Base-by-base conservation (phyloP, 768 basidiomycete genomes). In the Polyporus arcularius region DNA sequence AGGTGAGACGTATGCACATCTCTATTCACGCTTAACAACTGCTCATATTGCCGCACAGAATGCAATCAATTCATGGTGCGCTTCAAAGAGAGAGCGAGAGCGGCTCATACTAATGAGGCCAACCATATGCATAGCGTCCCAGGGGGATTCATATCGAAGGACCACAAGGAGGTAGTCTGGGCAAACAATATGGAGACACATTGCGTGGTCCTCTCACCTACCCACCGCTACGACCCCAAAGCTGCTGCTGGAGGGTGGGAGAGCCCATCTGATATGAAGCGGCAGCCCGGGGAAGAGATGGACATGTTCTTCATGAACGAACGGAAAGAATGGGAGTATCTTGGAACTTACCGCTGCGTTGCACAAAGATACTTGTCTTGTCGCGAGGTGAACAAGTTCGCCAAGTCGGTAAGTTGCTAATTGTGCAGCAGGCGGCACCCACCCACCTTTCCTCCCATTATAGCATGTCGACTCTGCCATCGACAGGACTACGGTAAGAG, bases 221-320 rank as follows among this genome's bases (percentile, higher is more conserved):
- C 51, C 4, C 50, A 57, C 30, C 52, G 55, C 16, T 64, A 53
- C 42, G 53, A 60, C 32, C 54, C 63, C 3, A 43, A n/a, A 11
- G 21, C 21, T 15, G 32, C 26, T 4, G 49, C 40, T 11, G 63
- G 63, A 2, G 18, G 32, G 0, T 60, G 58, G 63, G 63, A 57
- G 21, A 35, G 38, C 3, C n/a, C 3, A 10, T 53, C n/a, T 41
- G 45, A 57, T 35, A 18, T 42, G 15, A 21, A 32, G 7, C 35
- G 41, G 2, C 35, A 35, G 35, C 62, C 31, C 2, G n/a, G 31
- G 15, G 35, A 28, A 16, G 10, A 5, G 14, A 43, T 8, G n/a
- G 64, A 65, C 0, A 39, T 65, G 5, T 58, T 65, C 18, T 42
- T 54, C 41, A 15, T 21, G 43, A 30, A 52, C 14, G 41, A 47